A percentile compares a stretch with the other conserved stretches of the same genome.
Conservation (phyloP, 2,329 filamentous ascomycete species). For the Fusarium temperatum region DNA sequence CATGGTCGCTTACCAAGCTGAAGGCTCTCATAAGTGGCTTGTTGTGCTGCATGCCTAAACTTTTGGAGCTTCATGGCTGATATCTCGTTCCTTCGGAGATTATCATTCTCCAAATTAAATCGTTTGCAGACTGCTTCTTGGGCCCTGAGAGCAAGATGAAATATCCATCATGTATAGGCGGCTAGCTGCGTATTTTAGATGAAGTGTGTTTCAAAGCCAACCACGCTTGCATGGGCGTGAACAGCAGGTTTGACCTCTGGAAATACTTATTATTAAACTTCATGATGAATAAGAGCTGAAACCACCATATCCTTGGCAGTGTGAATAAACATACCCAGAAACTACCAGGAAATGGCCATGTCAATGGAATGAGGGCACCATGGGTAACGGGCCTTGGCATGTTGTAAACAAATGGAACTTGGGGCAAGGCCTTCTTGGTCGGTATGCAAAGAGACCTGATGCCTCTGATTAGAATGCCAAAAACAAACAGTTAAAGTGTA, state of each 20-base stretch:
- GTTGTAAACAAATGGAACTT: not conserved
- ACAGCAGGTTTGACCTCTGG: not conserved
- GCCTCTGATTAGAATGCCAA: not conserved
- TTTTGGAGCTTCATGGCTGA: not conserved
- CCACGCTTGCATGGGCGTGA: not conserved
- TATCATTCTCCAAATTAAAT: not conserved
- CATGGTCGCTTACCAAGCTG: not conserved
- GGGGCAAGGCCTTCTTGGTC: not conserved
- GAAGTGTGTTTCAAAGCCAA: not conserved
- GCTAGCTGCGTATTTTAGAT: not conserved
- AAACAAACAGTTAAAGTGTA: not conserved
- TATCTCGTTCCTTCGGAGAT: slow-evolving; percentile 3
- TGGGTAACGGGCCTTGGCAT: slow-evolving; percentile 3
- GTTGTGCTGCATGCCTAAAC: not conserved
- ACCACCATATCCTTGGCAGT: slow-evolving; percentile 8
- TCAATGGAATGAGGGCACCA: slow-evolving; percentile 21
- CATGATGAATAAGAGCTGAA: not conserved
- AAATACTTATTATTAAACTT: slow-evolving; percentile 1
- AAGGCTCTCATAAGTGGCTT: not conserved
- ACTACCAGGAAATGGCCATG: slow-evolving; percentile 5
- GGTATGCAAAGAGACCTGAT: not conserved
- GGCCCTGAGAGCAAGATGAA: not conserved
- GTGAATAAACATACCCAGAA: not conserved
- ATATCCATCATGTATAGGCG: not conserved
- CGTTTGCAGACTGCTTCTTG: not conserved